A percentile compares a stretch with the other conserved stretches of the same genome.
phyloP scores from a whole-genome alignment of 768 basidiomycete genomes.

The Aureoboletus auriporus region DNA sequence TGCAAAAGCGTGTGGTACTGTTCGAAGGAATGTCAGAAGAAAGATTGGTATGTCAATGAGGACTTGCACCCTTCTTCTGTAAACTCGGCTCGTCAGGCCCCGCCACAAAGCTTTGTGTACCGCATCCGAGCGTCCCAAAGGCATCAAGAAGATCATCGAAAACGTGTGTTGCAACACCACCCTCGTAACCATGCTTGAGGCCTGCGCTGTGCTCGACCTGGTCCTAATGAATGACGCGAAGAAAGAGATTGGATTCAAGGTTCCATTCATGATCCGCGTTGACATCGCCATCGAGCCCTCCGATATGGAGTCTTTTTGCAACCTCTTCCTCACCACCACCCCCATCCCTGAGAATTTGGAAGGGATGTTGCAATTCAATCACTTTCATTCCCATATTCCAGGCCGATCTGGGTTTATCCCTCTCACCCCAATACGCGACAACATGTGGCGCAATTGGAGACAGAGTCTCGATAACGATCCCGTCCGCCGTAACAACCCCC shows the following conservation, averaged over 20 bases:
- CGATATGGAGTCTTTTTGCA: slow-evolving; percentile 1
- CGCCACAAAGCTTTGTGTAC: slow-evolving; percentile 11
- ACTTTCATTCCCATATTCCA: slow-evolving; percentile 9
- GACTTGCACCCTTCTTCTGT: neutral
- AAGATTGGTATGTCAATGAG: slow-evolving; percentile 9
- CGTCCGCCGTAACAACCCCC: neutral
- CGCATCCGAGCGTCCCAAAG: slow-evolving; percentile 10
- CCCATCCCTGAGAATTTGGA: slow-evolving; percentile 2
- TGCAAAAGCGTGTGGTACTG: slow-evolving; percentile 21
- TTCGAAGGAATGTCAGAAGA: slow-evolving; percentile 19
- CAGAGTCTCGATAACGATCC: neutral
- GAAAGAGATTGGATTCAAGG: slow-evolving; percentile 10
- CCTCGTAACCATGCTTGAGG: neutral
- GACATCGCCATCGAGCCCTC: slow-evolving; percentile 15
- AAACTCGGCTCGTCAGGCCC: slow-evolving; percentile 1
- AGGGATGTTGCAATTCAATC: slow-evolving; percentile 16
- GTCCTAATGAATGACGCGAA: neutral
- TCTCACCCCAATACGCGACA: slow-evolving; percentile 6
- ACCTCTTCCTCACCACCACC: slow-evolving; percentile 8
- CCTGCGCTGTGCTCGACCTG: neutral
- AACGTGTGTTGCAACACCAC: slow-evolving; percentile 6
- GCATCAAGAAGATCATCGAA: slow-evolving; percentile 12
- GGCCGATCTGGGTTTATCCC: slow-evolving; percentile 4
- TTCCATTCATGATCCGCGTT: slow-evolving; percentile 12
- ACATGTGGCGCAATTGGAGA: slow-evolving; percentile 6